phyloP scores from a whole-genome alignment of 768 basidiomycete species.

The Cystobasidium ongulense region DNA sequence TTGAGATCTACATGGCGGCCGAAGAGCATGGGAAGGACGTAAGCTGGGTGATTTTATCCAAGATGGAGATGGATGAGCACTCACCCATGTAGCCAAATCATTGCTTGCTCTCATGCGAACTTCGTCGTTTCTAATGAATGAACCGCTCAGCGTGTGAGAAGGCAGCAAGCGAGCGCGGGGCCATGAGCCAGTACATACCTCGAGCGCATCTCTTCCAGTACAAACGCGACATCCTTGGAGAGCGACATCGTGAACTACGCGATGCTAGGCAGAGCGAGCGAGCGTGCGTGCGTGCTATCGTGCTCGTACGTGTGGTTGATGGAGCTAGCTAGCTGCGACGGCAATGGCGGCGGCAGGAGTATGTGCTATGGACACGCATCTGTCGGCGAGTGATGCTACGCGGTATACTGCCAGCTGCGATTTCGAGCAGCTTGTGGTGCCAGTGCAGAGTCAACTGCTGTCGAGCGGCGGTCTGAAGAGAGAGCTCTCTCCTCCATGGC shows the following conservation, averaged over 20 bases:
- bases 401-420: background rate
- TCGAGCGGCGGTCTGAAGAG: no score
- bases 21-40: background rate
- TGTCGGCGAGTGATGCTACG: background rate
- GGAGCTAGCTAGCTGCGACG: background rate
- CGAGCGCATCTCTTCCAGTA: conserved; percentile 27
- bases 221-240: conserved; percentile 17
- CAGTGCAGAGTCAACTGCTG: no score
- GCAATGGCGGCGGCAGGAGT: background rate
- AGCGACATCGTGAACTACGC: background rate
- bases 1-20: conserved; percentile 9
- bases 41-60: no score
- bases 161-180: background rate
- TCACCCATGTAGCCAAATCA: conserved; percentile 23
- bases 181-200: background rate
- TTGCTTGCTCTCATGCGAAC: conserved; percentile 18
- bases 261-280: background rate
- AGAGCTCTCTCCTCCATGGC: no score
- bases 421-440: no score
- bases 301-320: background rate
- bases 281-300: background rate
- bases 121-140: conserved; percentile 23
- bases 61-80: no score
- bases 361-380: background rate
- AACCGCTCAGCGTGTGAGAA: background rate